phyloP scores from a whole-genome alignment of 768 basidiomycete genomes.

The Galerina sulciceps region DNA sequence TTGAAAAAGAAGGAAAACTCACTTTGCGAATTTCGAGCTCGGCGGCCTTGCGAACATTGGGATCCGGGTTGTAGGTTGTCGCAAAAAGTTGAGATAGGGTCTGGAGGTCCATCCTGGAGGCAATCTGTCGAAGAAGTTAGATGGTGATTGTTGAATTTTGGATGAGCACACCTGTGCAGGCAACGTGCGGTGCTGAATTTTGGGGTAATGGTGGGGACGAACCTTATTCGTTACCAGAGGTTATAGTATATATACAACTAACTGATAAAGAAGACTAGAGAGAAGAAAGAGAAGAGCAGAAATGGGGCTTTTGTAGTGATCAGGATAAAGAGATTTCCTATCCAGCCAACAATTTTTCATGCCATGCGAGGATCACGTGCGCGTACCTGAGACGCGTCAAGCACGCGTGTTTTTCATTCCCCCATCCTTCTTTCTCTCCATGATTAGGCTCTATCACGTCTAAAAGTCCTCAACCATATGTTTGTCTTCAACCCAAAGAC shows the following conservation, averaged over 20 bases:
- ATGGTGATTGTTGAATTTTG: constrained; percentile 4
- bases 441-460: too few species aligned
- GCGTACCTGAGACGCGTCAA: constrained; percentile 17
- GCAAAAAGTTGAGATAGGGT: constrained; percentile 79
- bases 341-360: constrained; percentile 16
- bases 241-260: constrained; percentile 17
- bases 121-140: constrained; percentile 10
- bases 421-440: not conserved
- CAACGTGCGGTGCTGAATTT: constrained; percentile 6
- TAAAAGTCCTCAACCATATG: too few species aligned
- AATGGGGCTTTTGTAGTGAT: constrained; percentile 12
- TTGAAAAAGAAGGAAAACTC: constrained; percentile 6
- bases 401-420: constrained; percentile 3
- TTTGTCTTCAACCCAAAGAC: not conserved
- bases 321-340: constrained; percentile 22
- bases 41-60: constrained; percentile 83
- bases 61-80: constrained; percentile 81
- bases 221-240: constrained; percentile 10
- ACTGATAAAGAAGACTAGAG: constrained; percentile 13
- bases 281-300: constrained; percentile 6
- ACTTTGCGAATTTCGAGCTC: constrained; percentile 92
- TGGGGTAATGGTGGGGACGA: not conserved
- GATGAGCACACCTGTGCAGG: not conserved
- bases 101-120: constrained; percentile 67
- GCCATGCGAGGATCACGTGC: constrained; percentile 14